Evolutionary conservation across 2,329 filamentous ascomycete species (phyloP).

Genomic region (Bipolaris sorokiniana): DNA sequence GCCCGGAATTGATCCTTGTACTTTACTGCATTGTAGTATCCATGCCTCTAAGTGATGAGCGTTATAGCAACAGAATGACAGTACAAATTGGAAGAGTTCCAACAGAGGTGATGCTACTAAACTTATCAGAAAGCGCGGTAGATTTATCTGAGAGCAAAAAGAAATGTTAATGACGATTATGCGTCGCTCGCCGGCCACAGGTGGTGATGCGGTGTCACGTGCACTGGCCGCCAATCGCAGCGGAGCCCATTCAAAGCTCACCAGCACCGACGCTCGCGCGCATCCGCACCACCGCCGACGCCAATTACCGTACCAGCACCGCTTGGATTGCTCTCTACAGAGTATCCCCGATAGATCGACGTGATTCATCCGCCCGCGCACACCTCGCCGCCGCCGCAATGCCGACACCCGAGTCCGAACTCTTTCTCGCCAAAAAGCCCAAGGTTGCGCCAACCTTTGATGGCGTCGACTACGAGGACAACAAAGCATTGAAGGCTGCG

Average conservation of each 20-base stretch:
- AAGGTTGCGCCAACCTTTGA: conserved; percentile 82
- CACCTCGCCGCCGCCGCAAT: conserved; percentile 55
- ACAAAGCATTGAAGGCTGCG: conserved; percentile 77
- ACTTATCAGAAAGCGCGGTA: too few relatives aligned
- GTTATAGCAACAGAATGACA: too few relatives aligned
- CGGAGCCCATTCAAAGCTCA: conserved; percentile 20
- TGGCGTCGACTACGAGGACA: conserved; percentile 86
- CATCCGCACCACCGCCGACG: conserved; percentile 15
- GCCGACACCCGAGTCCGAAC: conserved; percentile 82
- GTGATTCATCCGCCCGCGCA: conserved; percentile 1
- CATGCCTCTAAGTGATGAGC: too few relatives aligned
- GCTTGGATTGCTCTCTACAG: neutral
- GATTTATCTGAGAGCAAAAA: neutral
- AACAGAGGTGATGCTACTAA: too few relatives aligned
- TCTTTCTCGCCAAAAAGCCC: conserved; percentile 84
- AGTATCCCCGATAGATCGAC: neutral
- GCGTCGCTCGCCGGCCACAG: neutral
- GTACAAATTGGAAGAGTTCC: too few relatives aligned
- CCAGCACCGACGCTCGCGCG: conserved; percentile 13
- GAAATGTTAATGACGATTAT: neutral
- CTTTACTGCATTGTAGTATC: too few relatives aligned
- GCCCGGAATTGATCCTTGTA: too few relatives aligned
- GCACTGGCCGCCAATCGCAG: conserved; percentile 16
- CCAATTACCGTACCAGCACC: conserved; percentile 21
- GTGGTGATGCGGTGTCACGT: conserved; percentile 17